A percentile compares a stretch with the other conserved stretches of the same genome.
These are phyloP conservation scores for Hymenoscyphus fructigenus DNA, from an alignment of 2,329 filamentous ascomycete genomes.

Conservation along the genomic window DNA sequence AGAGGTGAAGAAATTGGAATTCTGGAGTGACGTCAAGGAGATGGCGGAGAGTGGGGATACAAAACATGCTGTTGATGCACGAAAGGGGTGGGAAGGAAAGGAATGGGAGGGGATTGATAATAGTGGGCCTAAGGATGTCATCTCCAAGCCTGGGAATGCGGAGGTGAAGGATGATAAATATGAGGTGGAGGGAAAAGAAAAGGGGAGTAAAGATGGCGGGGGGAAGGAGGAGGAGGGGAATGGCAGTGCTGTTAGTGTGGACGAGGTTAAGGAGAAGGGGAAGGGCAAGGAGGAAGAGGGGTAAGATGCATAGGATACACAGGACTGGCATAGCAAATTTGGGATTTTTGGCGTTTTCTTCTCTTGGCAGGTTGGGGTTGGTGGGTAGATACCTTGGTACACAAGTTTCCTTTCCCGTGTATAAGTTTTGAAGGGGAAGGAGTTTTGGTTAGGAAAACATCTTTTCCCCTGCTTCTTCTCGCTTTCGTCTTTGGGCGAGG, in stretches of 20 bases:
- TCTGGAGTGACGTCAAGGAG: conserved; percentile 80
- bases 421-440: too few species aligned
- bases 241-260: background rate
- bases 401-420: too few species aligned
- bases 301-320: too few species aligned
- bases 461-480: too few species aligned
- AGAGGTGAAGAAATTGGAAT: conserved; percentile 78
- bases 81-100: conserved; percentile 31
- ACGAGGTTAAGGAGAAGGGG: background rate
- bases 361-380: too few species aligned
- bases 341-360: too few species aligned
- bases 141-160: conserved; percentile 18
- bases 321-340: too few species aligned
- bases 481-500: too few species aligned
- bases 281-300: too few species aligned
- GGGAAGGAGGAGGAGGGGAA: background rate
- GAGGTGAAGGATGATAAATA: background rate
- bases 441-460: too few species aligned
- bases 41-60: conserved; percentile 54
- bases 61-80: conserved; percentile 32
- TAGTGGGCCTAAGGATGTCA: conserved; percentile 34
- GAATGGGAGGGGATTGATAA: conserved; percentile 34
- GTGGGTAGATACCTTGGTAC: too few species aligned
- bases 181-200: background rate
- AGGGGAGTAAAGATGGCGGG: background rate